Evolutionary conservation across 148 eudicot species (phyloP).

Genomic region (Vaccinium macrocarpon): DNA sequence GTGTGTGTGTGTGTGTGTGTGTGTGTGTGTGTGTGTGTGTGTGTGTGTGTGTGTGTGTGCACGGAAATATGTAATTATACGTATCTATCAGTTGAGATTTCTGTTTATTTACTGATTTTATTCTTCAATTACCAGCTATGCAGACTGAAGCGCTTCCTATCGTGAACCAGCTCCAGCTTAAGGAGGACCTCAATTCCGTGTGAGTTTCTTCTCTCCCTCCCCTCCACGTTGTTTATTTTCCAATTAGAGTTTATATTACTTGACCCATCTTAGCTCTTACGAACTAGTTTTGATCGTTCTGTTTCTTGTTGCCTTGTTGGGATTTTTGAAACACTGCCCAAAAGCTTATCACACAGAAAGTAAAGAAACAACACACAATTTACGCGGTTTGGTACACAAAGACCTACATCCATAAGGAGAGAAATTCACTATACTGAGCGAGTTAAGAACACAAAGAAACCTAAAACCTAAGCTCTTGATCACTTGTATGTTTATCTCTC

Average conservation of each 20-base stretch:
- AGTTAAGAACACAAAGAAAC: neutral
- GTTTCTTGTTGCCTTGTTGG: neutral
- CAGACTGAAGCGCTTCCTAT: constrained; percentile 1
- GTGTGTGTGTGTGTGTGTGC: no score
- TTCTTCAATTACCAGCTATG: neutral
- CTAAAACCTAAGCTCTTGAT: neutral
- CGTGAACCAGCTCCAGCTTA: constrained; percentile 7
- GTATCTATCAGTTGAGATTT: neutral
- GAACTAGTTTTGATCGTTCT: neutral
- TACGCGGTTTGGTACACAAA: neutral
- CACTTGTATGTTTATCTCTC: neutral
- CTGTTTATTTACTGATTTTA: neutral
- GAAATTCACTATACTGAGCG: neutral
- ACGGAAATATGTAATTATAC: neutral
- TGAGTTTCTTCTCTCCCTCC: neutral
- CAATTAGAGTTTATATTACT: neutral
- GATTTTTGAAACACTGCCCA: neutral
- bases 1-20: no score
- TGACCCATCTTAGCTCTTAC: neutral
- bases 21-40: no score
- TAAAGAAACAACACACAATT: neutral
- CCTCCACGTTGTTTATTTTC: neutral
- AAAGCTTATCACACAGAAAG: neutral
- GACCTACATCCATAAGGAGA: neutral
- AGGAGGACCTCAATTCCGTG: constrained; percentile 2